Percentiles rank a stretch among this genome's conserved stretches.
These are phyloP conservation scores for Penicillium herquei DNA, from an alignment of 495 filamentous ascomycete genomes.

Conservation along the genomic window DNA sequence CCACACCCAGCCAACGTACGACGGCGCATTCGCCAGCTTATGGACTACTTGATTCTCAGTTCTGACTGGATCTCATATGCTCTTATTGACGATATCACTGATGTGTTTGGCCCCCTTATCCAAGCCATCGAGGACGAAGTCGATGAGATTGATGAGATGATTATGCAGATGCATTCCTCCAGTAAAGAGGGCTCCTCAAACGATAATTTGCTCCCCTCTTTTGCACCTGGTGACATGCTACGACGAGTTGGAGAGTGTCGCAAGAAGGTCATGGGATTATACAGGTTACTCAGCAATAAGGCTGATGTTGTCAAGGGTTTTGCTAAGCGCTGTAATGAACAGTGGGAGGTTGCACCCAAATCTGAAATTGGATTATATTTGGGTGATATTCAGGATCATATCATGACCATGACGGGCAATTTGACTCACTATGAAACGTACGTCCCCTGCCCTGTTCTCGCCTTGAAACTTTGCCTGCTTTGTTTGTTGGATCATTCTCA, in stretches of 20 bases:
- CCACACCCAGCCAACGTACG: conserved; percentile 96
- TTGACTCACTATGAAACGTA: conserved; percentile 95
- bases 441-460: conserved; percentile 25
- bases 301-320: conserved; percentile 99
- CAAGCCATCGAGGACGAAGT: conserved; percentile 86
- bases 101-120: conserved; percentile 89
- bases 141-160: conserved; percentile 81
- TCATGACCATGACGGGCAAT: conserved; percentile 96
- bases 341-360: conserved; percentile 93
- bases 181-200: conserved; percentile 36
- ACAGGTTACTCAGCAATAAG: conserved; percentile 91
- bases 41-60: conserved; percentile 88
- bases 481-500: too few relatives aligned
- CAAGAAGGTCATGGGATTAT: conserved; percentile 95
- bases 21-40: conserved; percentile 85
- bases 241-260: conserved; percentile 87
- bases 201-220: conserved; percentile 35
- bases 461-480: not conserved
- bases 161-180: conserved; percentile 70
- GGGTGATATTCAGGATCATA: conserved; percentile 98
- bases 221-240: conserved; percentile 77
- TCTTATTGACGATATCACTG: conserved; percentile 96
- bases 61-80: conserved; percentile 99
- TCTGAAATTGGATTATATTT: conserved; percentile 95
- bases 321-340: conserved; percentile 97